These are phyloP conservation scores for Helichrysum umbraculigerum DNA, from an alignment of 129 eudicot genomes.

Conservation along the genomic window DNA sequence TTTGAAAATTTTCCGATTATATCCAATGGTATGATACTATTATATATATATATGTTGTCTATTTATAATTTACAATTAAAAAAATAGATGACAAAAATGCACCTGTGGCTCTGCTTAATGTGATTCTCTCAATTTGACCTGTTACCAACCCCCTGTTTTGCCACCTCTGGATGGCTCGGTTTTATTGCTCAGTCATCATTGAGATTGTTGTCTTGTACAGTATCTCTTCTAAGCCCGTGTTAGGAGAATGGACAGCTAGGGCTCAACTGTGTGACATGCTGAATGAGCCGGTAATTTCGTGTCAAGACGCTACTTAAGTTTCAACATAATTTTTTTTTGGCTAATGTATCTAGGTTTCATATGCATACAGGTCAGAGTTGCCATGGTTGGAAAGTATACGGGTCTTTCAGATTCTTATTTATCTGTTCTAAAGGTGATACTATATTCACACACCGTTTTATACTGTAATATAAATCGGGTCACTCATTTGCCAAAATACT, in stretches of 20 bases:
- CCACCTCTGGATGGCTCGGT: background rate
- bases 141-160: background rate
- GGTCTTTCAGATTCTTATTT: slow-evolving; percentile 88
- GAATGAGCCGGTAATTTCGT: slow-evolving; percentile 39
- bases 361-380: slow-evolving; percentile 66
- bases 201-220: slow-evolving; percentile 18
- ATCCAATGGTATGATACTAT: background rate
- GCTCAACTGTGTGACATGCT: slow-evolving; percentile 50
- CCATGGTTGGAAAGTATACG: slow-evolving; percentile 97
- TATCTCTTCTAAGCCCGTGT: slow-evolving; percentile 33
- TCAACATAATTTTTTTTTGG: background rate
- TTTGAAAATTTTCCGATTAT: no score
- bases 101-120: background rate
- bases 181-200: background rate
- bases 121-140: background rate
- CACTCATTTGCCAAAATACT: background rate
- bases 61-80: background rate
- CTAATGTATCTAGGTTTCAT: slow-evolving; percentile 6
- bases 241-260: slow-evolving; percentile 54
- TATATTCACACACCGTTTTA: background rate
- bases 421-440: slow-evolving; percentile 81
- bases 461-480: background rate
- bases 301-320: background rate
- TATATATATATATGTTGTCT: background rate
- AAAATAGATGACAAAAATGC: background rate